phyloP scores from a whole-genome alignment of 208 protist species.

The Acanthamoeba healyi region DNA sequence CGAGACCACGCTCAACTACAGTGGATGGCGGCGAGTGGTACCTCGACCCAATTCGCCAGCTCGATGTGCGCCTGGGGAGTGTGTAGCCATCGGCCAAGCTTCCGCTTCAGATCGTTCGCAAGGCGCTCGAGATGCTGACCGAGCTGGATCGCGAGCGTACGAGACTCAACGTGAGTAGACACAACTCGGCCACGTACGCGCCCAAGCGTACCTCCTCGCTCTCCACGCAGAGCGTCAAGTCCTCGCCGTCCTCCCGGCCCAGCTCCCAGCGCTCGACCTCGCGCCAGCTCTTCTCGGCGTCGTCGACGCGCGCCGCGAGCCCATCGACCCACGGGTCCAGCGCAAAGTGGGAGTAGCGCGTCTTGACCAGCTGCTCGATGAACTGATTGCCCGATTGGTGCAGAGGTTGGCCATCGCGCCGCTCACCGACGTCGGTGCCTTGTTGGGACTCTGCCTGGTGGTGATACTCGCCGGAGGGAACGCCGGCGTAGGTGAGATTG shows the following conservation, averaged over 20 bases:
- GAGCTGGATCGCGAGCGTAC: too few relatives aligned
- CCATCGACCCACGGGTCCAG: conserved; percentile 60
- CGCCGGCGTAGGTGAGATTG: background rate
- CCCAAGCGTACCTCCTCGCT: background rate
- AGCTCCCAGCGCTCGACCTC: background rate
- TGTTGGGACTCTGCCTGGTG: too few relatives aligned
- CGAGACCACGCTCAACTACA: background rate
- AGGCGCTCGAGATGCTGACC: background rate
- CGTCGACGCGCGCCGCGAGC: background rate
- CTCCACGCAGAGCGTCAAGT: background rate
- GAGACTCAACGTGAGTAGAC: too few relatives aligned
- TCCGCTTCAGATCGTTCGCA: background rate
- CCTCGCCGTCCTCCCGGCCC: background rate
- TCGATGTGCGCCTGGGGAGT: conserved; percentile 61
- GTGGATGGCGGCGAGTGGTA: background rate
- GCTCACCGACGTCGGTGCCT: background rate
- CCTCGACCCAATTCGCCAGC: conserved; percentile 40
- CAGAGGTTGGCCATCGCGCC: background rate
- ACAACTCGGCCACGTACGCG: background rate
- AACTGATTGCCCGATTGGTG: too few relatives aligned
- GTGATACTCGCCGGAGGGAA: too few relatives aligned
- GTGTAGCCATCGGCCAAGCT: background rate
- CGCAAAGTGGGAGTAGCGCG: conserved; percentile 6
- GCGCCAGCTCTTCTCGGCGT: background rate
- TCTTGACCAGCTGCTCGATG: background rate